phyloP scores from a whole-genome alignment of 805 yeast genomes.

The Metschnikowia continentalis region DNA sequence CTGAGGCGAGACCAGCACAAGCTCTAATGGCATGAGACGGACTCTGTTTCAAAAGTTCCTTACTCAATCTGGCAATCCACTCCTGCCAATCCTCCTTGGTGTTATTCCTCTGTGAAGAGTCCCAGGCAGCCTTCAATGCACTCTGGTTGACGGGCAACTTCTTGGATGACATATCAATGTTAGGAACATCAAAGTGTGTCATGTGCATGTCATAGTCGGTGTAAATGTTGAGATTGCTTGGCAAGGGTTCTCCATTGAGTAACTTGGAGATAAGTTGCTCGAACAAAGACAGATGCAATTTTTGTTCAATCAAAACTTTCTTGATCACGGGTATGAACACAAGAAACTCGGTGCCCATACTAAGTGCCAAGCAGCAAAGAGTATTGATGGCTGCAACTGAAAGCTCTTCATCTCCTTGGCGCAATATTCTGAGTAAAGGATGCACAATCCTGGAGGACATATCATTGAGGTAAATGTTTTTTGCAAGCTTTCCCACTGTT shows the following conservation, averaged over 20 bases:
- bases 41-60: conserved; percentile 82
- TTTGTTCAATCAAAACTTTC: conserved; percentile 56
- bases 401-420: conserved; percentile 53
- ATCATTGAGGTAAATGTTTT: conserved; percentile 68
- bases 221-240: conserved; percentile 67
- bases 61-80: conserved; percentile 85
- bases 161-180: conserved; percentile 63
- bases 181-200: conserved; percentile 47
- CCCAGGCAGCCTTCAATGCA: conserved; percentile 82
- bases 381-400: conserved; percentile 70
- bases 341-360: conserved; percentile 76
- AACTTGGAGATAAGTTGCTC: conserved; percentile 79
- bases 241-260: conserved; percentile 80
- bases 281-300: conserved; percentile 66
- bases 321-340: conserved; percentile 83
- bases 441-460: conserved; percentile 90
- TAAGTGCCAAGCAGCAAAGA: conserved; percentile 68
- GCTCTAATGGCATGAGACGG: conserved; percentile 94
- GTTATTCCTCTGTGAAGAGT: conserved; percentile 71
- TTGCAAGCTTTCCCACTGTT: conserved; percentile 77
- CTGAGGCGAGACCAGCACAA: conserved; percentile 83
- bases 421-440: conserved; percentile 69
- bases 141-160: conserved; percentile 68
- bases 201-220: conserved; percentile 47
- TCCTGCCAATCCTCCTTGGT: conserved; percentile 98